Conservation (phyloP, 179 eudicot species). For the Actinidia polygama region DNA sequence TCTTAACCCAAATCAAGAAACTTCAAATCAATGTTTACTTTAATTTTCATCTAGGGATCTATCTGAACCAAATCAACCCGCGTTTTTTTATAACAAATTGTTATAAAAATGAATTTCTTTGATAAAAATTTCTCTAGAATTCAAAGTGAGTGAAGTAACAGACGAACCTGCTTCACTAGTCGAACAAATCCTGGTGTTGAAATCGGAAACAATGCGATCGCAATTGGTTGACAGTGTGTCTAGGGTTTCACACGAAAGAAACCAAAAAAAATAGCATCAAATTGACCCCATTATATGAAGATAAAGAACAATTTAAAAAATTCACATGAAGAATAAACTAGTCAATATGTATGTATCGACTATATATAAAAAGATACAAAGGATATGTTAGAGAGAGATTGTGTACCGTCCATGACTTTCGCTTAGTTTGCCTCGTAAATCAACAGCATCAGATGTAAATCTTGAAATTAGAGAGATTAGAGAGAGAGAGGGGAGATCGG, state of each 20-base stretch:
- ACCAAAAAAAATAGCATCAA: background rate
- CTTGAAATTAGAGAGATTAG: too few relatives aligned
- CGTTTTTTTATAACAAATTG: too few relatives aligned
- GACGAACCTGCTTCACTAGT: background rate
- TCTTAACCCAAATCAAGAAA: slow-evolving; percentile 22
- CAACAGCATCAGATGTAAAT: too few relatives aligned
- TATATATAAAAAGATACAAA: too few relatives aligned
- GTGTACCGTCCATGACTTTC: slow-evolving; percentile 17
- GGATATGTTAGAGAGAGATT: background rate
- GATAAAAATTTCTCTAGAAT: too few relatives aligned
- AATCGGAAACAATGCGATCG: background rate
- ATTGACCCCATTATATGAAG: background rate
- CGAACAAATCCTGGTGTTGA: background rate
- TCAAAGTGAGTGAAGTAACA: background rate
- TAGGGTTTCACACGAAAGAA: slow-evolving; percentile 14
- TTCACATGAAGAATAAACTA: background rate
- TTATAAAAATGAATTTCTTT: too few relatives aligned
- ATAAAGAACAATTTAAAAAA: background rate
- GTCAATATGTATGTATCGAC: background rate
- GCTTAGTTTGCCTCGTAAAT: background rate
- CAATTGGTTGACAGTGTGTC: background rate
- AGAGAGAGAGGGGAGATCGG: slow-evolving; percentile 23
- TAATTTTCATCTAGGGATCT: background rate
- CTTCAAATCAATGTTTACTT: background rate
- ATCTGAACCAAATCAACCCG: too few relatives aligned